Conservation (phyloP, 2,329 filamentous ascomycete genomes). For the Alternaria triticimaculans region DNA sequence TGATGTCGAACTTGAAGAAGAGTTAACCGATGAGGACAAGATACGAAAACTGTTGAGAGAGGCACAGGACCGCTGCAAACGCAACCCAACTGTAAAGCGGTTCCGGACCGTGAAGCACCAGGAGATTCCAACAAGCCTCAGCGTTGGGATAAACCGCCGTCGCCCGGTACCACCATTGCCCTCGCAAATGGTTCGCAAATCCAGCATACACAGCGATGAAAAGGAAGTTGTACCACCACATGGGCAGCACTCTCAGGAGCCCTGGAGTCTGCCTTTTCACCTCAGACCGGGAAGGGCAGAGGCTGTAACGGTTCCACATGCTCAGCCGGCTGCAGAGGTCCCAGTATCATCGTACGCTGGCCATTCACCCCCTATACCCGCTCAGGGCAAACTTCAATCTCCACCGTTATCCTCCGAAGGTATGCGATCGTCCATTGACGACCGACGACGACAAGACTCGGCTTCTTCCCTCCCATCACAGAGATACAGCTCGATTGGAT, state of each 20-base stretch:
- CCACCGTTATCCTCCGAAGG: neutral
- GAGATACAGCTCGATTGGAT: neutral
- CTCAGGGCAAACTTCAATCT: neutral
- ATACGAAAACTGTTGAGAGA: slow-evolving; percentile 30
- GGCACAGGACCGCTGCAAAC: slow-evolving; percentile 27
- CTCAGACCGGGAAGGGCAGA: neutral
- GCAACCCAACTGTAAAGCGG: slow-evolving; percentile 28
- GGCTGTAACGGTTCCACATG: neutral
- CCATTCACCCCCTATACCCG: neutral
- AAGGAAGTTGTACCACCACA: neutral
- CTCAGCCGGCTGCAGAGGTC: neutral
- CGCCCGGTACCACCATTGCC: slow-evolving; percentile 5
- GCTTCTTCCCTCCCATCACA: neutral
- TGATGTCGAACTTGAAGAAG: slow-evolving; percentile 24
- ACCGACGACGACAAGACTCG: slow-evolving; percentile 7
- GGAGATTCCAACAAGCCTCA: slow-evolving; percentile 3
- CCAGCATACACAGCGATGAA: neutral
- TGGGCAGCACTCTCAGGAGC: slow-evolving; percentile 4
- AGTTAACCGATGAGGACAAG: slow-evolving; percentile 22
- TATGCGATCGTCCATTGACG: neutral
- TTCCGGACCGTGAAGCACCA: slow-evolving; percentile 23
- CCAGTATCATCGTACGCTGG: neutral
- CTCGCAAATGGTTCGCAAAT: neutral
- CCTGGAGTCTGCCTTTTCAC: slow-evolving; percentile 9
- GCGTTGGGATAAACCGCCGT: neutral